Conservation (phyloP, 179 eudicot genomes). For the Drosera spatulata region DNA sequence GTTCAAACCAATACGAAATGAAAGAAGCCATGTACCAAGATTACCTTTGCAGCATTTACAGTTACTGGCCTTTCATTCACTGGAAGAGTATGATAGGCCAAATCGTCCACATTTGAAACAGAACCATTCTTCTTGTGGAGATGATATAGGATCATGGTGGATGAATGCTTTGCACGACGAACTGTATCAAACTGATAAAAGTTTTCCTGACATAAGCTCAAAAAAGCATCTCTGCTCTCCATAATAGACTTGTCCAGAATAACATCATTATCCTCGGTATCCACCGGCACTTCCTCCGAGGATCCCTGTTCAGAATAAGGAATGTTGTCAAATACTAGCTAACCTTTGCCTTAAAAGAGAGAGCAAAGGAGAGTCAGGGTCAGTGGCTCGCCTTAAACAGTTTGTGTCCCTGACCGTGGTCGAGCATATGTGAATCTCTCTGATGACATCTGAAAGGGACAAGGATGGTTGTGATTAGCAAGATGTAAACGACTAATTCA, state of each 20-base stretch:
- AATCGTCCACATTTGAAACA: slow-evolving; percentile 30
- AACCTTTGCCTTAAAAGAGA: neutral
- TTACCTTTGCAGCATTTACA: slow-evolving; percentile 19
- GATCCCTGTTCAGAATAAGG: slow-evolving; percentile 28
- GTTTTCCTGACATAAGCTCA: slow-evolving; percentile 67
- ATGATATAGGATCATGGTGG: slow-evolving; percentile 83
- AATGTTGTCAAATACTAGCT: neutral
- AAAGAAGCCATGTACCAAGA: neutral
- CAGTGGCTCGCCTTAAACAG: slow-evolving; percentile 41
- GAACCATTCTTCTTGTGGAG: slow-evolving; percentile 39
- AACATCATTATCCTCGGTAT: slow-evolving; percentile 67
- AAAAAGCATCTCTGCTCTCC: slow-evolving; percentile 47
- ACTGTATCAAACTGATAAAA: slow-evolving; percentile 72
- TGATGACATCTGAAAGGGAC: slow-evolving; percentile 45
- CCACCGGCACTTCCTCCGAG: slow-evolving; percentile 35
- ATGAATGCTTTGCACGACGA: slow-evolving; percentile 84
- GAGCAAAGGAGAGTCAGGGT: neutral
- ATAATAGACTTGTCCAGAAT: slow-evolving; percentile 42
- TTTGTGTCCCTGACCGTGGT: slow-evolving; percentile 47
- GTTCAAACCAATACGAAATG: no score
- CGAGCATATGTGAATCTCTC: slow-evolving; percentile 29
- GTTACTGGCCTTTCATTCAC: slow-evolving; percentile 6
- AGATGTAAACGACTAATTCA: no score
- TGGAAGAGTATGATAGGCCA: slow-evolving; percentile 11
- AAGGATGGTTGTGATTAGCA: neutral